Percentiles rank a stretch among this genome's conserved stretches.
These are phyloP conservation scores for Apostasia shenzhenica DNA, from an alignment of 106 monocot genomes.

Conservation along the genomic window DNA sequence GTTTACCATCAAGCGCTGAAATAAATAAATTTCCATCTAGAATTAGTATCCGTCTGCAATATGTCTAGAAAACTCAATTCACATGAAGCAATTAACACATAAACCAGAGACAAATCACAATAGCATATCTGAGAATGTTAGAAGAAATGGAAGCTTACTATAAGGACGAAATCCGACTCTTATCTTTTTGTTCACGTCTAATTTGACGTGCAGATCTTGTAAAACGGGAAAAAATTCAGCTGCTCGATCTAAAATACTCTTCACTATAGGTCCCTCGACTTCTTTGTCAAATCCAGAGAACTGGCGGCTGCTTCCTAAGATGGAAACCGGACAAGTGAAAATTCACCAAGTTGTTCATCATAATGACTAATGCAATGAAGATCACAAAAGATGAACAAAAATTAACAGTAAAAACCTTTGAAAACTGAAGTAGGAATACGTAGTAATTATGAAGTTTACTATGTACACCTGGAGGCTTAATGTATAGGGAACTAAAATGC, in stretches of 20 bases:
- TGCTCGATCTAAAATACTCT: conserved; percentile 63
- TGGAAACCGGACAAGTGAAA: neutral
- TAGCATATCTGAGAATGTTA: neutral
- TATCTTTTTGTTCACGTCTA: conserved; percentile 28
- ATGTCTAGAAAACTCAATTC: neutral
- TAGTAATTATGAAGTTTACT: neutral
- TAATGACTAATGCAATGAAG: neutral
- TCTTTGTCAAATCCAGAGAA: conserved; percentile 69
- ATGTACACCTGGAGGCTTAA: neutral
- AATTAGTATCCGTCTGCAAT: neutral
- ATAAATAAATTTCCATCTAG: conserved; percentile 12
- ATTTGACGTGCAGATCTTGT: conserved; percentile 26
- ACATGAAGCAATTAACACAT: neutral
- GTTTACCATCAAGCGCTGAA: conserved; percentile 94
- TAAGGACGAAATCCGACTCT: conserved; percentile 82
- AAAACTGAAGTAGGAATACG: neutral
- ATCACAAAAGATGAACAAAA: neutral
- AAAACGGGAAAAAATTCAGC: conserved; percentile 66
- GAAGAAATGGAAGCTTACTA: conserved; percentile 33
- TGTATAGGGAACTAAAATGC: no score
- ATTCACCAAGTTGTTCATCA: neutral
- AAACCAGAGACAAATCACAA: neutral
- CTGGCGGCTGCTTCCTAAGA: conserved; percentile 83
- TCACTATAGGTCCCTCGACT: conserved; percentile 48
- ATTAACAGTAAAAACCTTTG: neutral